phyloP scores from a whole-genome alignment of 306 rosid genomes.

The Abrus pulchellus region DNA sequence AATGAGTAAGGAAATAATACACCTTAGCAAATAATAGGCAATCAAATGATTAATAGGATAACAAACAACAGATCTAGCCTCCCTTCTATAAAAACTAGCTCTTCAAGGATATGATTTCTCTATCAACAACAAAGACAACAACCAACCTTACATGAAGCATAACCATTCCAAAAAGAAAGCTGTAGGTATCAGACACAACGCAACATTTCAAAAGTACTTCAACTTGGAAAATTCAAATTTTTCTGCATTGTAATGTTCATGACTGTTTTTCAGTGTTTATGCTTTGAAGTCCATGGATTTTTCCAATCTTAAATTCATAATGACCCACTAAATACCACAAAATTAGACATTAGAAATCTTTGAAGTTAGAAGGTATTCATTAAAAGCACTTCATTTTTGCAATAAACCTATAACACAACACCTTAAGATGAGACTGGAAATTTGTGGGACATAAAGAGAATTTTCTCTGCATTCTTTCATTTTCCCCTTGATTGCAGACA shows the following conservation, averaged over 20 bases:
- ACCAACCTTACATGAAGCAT: constrained; percentile 38
- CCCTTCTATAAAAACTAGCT: constrained; percentile 17
- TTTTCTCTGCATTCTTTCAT: constrained; percentile 25
- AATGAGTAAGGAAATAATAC: constrained; percentile 31
- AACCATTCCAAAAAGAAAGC: constrained; percentile 13
- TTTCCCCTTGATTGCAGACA: constrained; percentile 25
- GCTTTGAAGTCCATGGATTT: constrained; percentile 33
- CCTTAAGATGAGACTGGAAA: constrained; percentile 30
- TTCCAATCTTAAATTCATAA: constrained; percentile 27
- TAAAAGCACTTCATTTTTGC: constrained; percentile 13
- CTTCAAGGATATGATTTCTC: constrained; percentile 36
- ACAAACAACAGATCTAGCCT: constrained; percentile 24
- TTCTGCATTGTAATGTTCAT: constrained; percentile 17
- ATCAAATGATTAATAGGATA: constrained; percentile 3
- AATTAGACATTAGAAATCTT: constrained; percentile 36
- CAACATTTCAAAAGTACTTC: constrained; percentile 19
- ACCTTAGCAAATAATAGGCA: not conserved
- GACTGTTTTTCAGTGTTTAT: not conserved
- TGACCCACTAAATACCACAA: constrained; percentile 17
- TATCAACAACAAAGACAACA: constrained; percentile 22
- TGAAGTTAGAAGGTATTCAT: constrained; percentile 27
- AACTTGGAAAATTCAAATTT: constrained; percentile 10
- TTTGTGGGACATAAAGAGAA: constrained; percentile 18
- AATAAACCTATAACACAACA: constrained; percentile 17
- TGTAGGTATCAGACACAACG: constrained; percentile 13